These are phyloP conservation scores for Clarireedia paspali DNA, from an alignment of 2,329 filamentous ascomycete genomes.

Conservation along the genomic window DNA sequence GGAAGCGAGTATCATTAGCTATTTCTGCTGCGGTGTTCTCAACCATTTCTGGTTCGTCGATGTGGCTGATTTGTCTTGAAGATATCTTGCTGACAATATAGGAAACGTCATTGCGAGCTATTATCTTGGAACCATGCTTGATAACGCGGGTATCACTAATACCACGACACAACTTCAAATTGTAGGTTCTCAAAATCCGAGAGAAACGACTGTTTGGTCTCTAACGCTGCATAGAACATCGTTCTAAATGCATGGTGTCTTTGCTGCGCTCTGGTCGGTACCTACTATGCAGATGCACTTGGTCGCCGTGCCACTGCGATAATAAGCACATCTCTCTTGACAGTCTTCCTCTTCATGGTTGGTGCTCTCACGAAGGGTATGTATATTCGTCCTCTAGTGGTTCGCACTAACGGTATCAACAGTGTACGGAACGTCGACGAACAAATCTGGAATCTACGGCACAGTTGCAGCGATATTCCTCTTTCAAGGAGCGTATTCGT, in stretches of 20 bases:
- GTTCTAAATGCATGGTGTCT: constrained; percentile 45
- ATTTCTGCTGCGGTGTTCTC: constrained; percentile 40
- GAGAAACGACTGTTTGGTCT: constrained; percentile 12
- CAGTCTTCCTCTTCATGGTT: constrained; percentile 42
- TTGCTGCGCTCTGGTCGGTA: constrained; percentile 34
- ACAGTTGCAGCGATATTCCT: constrained; percentile 42
- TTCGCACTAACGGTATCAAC: background rate
- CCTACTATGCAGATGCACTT: constrained; percentile 34
- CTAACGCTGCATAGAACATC: constrained; percentile 34
- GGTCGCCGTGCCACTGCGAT: constrained; percentile 39
- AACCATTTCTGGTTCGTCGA: constrained; percentile 34
- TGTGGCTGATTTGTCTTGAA: background rate
- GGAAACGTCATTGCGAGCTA: constrained; percentile 39
- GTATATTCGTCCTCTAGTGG: constrained; percentile 14
- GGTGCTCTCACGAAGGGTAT: constrained; percentile 45
- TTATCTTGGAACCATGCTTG: constrained; percentile 30
- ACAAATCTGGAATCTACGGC: constrained; percentile 31
- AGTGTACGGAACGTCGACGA: constrained; percentile 12
- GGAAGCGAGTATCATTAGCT: constrained; percentile 41
- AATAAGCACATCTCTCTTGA: constrained; percentile 32
- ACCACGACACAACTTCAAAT: constrained; percentile 27
- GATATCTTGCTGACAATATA: constrained; percentile 16
- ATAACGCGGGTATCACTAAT: constrained; percentile 30
- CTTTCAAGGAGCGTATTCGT: constrained; percentile 42
- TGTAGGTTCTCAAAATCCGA: background rate